A percentile compares a stretch with the other conserved stretches of the same genome.
These are phyloP conservation scores for Phytophthora europaea DNA, from an alignment of 352 stramenopile genomes.

Conservation along the genomic window DNA sequence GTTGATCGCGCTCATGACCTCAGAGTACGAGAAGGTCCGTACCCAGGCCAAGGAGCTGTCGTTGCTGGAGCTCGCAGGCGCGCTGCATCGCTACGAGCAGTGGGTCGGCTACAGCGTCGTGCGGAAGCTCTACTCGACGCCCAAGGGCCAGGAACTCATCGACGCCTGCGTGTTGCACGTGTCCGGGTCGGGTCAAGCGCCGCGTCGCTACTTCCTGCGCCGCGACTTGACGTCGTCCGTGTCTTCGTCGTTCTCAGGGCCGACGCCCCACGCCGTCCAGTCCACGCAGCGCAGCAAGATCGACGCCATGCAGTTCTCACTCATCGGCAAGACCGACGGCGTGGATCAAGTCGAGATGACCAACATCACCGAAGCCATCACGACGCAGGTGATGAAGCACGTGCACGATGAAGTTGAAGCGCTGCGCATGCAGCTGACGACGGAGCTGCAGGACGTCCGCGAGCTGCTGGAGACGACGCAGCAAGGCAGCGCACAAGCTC, in stretches of 20 bases:
- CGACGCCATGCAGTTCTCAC: slow-evolving; percentile 32
- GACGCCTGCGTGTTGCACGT: slow-evolving; percentile 34
- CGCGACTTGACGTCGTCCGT: slow-evolving; percentile 38
- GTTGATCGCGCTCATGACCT: slow-evolving; percentile 66
- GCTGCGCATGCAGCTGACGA: slow-evolving; percentile 45
- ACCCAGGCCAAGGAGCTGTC: slow-evolving; percentile 63
- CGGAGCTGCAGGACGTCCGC: slow-evolving; percentile 41
- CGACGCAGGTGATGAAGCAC: slow-evolving; percentile 44
- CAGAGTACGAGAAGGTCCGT: slow-evolving; percentile 67
- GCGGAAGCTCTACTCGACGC: slow-evolving; percentile 47
- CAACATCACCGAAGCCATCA: slow-evolving; percentile 40
- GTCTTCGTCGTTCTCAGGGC: slow-evolving; percentile 36
- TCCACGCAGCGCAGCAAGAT: neutral
- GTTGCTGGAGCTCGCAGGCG: slow-evolving; percentile 52
- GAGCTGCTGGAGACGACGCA: slow-evolving; percentile 38
- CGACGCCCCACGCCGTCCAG: neutral
- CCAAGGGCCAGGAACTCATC: slow-evolving; percentile 43
- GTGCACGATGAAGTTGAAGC: slow-evolving; percentile 43
- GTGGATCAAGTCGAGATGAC: slow-evolving; percentile 25
- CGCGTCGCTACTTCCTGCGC: slow-evolving; percentile 33
- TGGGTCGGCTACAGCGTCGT: slow-evolving; percentile 54
- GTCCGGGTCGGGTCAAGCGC: slow-evolving; percentile 11
- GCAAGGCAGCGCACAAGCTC: slow-evolving; percentile 17
- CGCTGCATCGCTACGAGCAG: slow-evolving; percentile 65
- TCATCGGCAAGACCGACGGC: slow-evolving; percentile 23